Evolutionary conservation across 805 yeast genomes (phyloP).

Genomic region (Helenozyma baotianmanensis): DNA sequence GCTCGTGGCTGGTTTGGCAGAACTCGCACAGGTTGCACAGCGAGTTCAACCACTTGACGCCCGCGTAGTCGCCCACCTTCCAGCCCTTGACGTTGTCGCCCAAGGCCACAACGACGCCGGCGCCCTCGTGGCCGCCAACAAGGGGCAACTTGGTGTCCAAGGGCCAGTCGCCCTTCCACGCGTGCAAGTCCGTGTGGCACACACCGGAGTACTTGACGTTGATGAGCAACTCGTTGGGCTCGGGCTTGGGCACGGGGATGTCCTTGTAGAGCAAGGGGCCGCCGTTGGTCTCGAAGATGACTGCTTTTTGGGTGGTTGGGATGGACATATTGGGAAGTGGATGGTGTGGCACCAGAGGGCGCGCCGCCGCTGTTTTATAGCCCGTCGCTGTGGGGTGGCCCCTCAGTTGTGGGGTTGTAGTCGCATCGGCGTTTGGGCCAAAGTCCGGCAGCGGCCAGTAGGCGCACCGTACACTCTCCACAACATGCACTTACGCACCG

Average conservation of each 20-base stretch:
- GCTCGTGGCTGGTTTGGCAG: conserved; percentile 63
- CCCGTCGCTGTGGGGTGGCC: background rate
- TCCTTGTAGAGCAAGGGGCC: conserved; percentile 62
- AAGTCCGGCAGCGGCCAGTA: background rate
- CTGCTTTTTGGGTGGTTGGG: conserved; percentile 69
- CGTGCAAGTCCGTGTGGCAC: conserved; percentile 92
- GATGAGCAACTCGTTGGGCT: conserved; percentile 70
- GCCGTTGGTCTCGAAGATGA: conserved; percentile 60
- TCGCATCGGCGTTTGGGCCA: too few species aligned
- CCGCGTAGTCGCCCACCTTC: conserved; percentile 76
- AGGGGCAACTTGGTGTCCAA: conserved; percentile 66
- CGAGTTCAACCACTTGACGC: conserved; percentile 79
- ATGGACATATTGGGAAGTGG: conserved; percentile 20
- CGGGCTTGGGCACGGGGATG: conserved; percentile 77
- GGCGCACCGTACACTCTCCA: background rate
- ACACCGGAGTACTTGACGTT: conserved; percentile 87
- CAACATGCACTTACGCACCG: too few species aligned
- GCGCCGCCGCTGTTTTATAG: background rate
- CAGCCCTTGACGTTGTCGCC: conserved; percentile 67
- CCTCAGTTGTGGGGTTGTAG: background rate
- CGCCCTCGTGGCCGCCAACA: conserved; percentile 90
- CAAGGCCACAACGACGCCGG: conserved; percentile 76
- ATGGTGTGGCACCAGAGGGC: too few species aligned
- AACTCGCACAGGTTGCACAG: conserved; percentile 74
- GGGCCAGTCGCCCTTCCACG: conserved; percentile 95